These are phyloP conservation scores for Drechslerella stenobrocha DNA, from an alignment of 2,329 filamentous ascomycete genomes.

Conservation along the genomic window DNA sequence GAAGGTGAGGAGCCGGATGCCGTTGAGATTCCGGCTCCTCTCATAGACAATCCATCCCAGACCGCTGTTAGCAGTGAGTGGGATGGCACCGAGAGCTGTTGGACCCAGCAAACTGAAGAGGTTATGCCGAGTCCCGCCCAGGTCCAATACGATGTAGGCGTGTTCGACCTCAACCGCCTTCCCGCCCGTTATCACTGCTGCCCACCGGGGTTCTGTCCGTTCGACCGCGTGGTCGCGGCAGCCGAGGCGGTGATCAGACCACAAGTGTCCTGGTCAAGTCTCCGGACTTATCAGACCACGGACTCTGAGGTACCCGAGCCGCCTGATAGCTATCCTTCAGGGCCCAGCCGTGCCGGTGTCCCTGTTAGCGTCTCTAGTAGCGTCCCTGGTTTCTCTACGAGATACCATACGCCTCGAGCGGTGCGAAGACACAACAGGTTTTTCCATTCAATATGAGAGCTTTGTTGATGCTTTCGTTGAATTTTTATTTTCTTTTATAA, in stretches of 20 bases:
- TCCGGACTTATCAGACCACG: constrained; percentile 9
- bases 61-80: background rate
- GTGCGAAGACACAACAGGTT: background rate
- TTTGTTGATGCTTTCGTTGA: too few relatives aligned
- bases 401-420: constrained; percentile 3
- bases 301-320: constrained; percentile 6
- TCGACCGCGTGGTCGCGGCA: constrained; percentile 1
- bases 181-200: constrained; percentile 17
- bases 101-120: background rate
- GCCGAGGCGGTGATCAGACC: constrained; percentile 5
- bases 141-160: background rate
- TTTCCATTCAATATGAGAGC: too few relatives aligned
- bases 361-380: background rate
- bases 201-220: constrained; percentile 11
- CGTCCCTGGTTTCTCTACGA: background rate
- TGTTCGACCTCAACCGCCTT: constrained; percentile 15
- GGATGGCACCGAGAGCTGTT: background rate
- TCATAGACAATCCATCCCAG: background rate
- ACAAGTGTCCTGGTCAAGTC: constrained; percentile 24
- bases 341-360: background rate
- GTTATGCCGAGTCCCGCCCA: constrained; percentile 1
- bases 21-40: constrained; percentile 3
- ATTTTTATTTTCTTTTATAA: too few relatives aligned
- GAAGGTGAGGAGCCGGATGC: constrained; percentile 12
- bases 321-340: constrained; percentile 2